phyloP scores from a whole-genome alignment of 2,329 filamentous ascomycete species.

The Gaeumannomyces tritici region DNA sequence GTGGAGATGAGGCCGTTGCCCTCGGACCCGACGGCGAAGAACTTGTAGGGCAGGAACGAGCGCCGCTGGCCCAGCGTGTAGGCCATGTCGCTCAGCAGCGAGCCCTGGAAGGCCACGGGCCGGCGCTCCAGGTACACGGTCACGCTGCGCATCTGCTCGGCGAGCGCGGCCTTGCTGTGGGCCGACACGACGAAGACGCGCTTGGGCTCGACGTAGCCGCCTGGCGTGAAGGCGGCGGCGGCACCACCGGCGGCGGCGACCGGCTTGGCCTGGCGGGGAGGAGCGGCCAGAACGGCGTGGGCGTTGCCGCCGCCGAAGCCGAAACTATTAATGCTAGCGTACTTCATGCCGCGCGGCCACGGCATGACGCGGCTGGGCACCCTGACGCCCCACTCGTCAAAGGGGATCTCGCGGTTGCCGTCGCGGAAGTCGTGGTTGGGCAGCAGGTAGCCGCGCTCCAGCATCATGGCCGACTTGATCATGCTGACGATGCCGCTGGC shows the following conservation, averaged over 20 bases:
- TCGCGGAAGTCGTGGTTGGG: constrained; percentile 30
- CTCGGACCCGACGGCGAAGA: constrained; percentile 4
- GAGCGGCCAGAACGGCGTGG: constrained; percentile 26
- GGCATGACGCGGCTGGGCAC: constrained; percentile 7
- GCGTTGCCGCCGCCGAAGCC: constrained; percentile 36
- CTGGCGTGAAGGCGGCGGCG: neutral
- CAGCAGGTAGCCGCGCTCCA: constrained; percentile 32
- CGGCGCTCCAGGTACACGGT: constrained; percentile 9
- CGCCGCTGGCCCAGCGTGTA: constrained; percentile 19
- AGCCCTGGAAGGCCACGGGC: constrained; percentile 10
- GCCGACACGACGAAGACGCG: constrained; percentile 9
- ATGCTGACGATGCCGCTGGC: constrained; percentile 26
- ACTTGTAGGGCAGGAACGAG: constrained; percentile 9
- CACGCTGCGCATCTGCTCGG: constrained; percentile 6
- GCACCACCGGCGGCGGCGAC: neutral
- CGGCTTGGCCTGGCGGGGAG: neutral
- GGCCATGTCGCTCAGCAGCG: constrained; percentile 10
- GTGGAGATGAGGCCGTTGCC: constrained; percentile 2
- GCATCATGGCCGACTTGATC: constrained; percentile 29
- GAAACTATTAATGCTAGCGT: constrained; percentile 28
- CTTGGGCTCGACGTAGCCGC: constrained; percentile 4
- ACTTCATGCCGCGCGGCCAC: constrained; percentile 8
- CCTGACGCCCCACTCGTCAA: constrained; percentile 12
- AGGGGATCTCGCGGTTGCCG: constrained; percentile 18
- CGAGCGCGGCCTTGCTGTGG: constrained; percentile 7